phyloP scores from a whole-genome alignment of 2,329 filamentous ascomycete genomes.

The Fusarium nurragi region DNA sequence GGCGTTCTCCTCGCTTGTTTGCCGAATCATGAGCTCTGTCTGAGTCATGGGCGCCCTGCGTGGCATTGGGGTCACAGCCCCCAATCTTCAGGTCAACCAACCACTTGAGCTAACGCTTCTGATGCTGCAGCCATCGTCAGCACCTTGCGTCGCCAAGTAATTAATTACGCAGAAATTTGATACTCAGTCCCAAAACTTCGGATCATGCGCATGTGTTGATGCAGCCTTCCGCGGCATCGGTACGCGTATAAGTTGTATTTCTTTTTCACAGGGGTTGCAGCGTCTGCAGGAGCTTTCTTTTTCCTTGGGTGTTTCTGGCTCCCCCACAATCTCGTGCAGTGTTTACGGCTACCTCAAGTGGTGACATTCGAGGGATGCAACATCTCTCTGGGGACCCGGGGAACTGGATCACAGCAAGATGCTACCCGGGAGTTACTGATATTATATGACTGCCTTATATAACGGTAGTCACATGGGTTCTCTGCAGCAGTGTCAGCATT shows the following conservation, averaged over 20 bases:
- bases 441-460: too few relatives aligned
- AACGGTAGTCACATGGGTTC: too few relatives aligned
- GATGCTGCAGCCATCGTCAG: neutral
- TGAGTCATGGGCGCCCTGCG: neutral
- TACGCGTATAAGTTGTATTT: neutral
- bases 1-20: neutral
- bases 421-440: neutral
- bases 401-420: neutral
- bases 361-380: neutral
- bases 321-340: too few relatives aligned
- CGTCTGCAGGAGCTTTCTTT: neutral
- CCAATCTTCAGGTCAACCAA: slow-evolving; percentile 1
- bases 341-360: neutral
- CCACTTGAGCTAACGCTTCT: neutral
- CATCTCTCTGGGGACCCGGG: neutral
- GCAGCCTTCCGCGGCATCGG: neutral
- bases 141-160: slow-evolving; percentile 1
- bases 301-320: neutral
- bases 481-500: too few relatives aligned
- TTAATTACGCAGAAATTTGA: neutral
- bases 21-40: neutral
- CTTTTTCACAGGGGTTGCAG: neutral
- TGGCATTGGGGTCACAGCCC: slow-evolving; percentile 20
- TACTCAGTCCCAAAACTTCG: neutral
- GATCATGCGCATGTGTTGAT: neutral